These are phyloP conservation scores for Acer yangbiense DNA, from an alignment of 345 rosid genomes.

Conservation along the genomic window DNA sequence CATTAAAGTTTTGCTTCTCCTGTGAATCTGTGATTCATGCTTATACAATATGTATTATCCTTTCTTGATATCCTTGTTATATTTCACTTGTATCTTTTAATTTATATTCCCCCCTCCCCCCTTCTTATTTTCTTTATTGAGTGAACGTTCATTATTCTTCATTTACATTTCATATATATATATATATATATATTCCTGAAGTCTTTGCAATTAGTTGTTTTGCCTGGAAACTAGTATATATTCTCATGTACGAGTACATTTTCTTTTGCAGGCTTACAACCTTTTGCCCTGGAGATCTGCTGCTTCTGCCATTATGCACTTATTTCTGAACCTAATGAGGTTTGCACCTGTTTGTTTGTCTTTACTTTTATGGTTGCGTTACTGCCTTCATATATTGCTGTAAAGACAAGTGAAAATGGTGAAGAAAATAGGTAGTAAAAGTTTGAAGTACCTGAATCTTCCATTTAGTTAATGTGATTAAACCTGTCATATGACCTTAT, in stretches of 20 bases:
- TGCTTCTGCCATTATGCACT: slow-evolving; percentile 3
- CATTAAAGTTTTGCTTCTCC: slow-evolving; percentile 1
- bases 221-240: background rate
- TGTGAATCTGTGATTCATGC: background rate
- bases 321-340: slow-evolving; percentile 6
- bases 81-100: background rate
- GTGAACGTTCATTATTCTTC: background rate
- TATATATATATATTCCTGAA: background rate
- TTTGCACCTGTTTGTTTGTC: background rate
- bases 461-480: slow-evolving; percentile 3
- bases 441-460: background rate
- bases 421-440: background rate
- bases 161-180: background rate
- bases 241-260: slow-evolving; percentile 5
- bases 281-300: background rate
- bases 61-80: background rate
- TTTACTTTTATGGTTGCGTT: background rate
- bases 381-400: background rate
- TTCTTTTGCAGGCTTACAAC: background rate
- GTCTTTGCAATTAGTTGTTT: slow-evolving; percentile 2
- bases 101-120: background rate
- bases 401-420: background rate
- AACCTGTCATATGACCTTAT: background rate
- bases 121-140: background rate
- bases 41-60: background rate